phyloP scores from a whole-genome alignment of 78 protist species.

The Abeoforma whisleri region DNA sequence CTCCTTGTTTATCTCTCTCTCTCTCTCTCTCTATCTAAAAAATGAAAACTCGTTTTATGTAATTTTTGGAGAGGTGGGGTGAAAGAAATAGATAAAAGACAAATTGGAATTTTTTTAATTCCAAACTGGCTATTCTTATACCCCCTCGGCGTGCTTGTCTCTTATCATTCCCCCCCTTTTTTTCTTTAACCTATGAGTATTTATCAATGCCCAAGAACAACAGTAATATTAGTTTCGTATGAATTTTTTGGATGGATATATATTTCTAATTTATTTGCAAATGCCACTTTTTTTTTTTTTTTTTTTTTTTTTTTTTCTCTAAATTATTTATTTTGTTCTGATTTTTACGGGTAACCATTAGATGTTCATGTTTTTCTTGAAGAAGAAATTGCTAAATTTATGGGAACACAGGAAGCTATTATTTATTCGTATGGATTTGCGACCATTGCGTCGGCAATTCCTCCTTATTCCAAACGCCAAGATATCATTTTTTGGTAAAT shows the following conservation, averaged over 20 bases:
- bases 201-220: not conserved
- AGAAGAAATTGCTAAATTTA: slow-evolving; percentile 56
- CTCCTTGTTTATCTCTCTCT: not conserved
- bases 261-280: not conserved
- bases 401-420: slow-evolving; percentile 58
- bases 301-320: not conserved
- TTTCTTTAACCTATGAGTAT: not conserved
- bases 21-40: not conserved
- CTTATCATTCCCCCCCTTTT: not conserved
- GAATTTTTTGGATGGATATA: not conserved
- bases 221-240: not conserved
- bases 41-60: no score
- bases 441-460: slow-evolving; percentile 76
- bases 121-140: no score
- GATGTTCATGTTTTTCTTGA: slow-evolving; percentile 81
- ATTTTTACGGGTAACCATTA: not conserved
- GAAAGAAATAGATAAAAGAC: no score
- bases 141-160: no score
- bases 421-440: slow-evolving; percentile 79
- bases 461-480: slow-evolving; percentile 71
- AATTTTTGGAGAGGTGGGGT: no score
- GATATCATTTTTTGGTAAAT: slow-evolving; percentile 66
- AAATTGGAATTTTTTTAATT: no score
- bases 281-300: not conserved
- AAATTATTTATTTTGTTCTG: not conserved